Evolutionary conservation across 352 stramenopile genomes (phyloP), one percentile per base, ranked within the genome.

Genomic region (Globisporangium viniferum): DNA sequence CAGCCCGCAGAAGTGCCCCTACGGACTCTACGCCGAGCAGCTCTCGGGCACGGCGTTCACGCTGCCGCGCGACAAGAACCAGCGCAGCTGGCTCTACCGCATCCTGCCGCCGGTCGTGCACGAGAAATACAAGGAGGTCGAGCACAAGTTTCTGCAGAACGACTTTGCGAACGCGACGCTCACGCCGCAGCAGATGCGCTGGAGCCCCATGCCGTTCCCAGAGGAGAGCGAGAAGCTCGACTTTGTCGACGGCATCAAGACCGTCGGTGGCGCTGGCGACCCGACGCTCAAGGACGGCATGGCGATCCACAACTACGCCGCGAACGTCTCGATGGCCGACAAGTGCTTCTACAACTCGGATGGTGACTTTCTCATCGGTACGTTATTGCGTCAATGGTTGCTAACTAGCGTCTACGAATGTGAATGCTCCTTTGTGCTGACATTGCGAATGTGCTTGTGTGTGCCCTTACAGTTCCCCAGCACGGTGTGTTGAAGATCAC

Each of bases 21-120:
- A 97, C 64, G 90, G 92, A 8, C 78, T 98, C 44, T 97, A 97
- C 67, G 86, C 96, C 4, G 97, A 99, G 80, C 96, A 99, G 75
- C 73, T 99, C 36, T 98, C 93, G 22, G 97, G 97, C 53, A 98
- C 96, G 59, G 95, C 96, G 33, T 99, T 99, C 83, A 99, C 97
- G 29, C 70, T 96, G 63, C 95, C 96, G 55, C 88, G 96, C 27
- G 78, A 88, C 70, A 88, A 78, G 61, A 96, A 96, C 77, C 83
- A 96, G 66, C 86, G 84, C 79, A 95, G 82, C 51, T 99, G 96
- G 96, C 71, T 99, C 60, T 99, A 99, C 77, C 87, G 95, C 56
- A 93, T 98, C 51, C 72, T 97, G 64, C 95, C 96, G 18, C 81
- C 83, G 0, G 89, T 95, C 57, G 74, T 93, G 77, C 80, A 98